Evolutionary conservation across 31 red algal genomes (phyloP).

Genomic region (Odonthalia washingtoniensis): DNA sequence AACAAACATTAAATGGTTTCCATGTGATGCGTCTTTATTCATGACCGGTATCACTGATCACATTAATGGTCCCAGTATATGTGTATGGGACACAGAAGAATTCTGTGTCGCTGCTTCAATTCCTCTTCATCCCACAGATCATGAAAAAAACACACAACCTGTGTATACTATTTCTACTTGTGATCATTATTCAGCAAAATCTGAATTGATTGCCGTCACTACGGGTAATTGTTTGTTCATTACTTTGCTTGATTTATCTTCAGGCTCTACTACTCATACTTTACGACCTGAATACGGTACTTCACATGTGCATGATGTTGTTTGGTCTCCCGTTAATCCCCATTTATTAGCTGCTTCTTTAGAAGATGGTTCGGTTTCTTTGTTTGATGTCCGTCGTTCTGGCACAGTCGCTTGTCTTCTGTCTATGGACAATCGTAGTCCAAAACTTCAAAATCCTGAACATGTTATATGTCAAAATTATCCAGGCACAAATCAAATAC

Average conservation of each 20-base stretch:
- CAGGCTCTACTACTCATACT: slow-evolving; percentile 45
- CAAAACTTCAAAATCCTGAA: not conserved
- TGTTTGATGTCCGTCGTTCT: slow-evolving; percentile 64
- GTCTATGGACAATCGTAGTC: slow-evolving; percentile 7
- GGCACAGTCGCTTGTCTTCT: slow-evolving; percentile 46
- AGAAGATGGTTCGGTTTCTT: slow-evolving; percentile 3
- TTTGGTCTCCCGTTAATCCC: slow-evolving; percentile 50
- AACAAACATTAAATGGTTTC: slow-evolving; percentile 42
- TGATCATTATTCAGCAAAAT: slow-evolving; percentile 2
- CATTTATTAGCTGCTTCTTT: slow-evolving; percentile 20
- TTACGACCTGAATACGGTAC: slow-evolving; percentile 1
- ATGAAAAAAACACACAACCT: not conserved
- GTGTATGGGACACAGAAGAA: slow-evolving; percentile 49
- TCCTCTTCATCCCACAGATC: not conserved
- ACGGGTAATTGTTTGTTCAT: not conserved
- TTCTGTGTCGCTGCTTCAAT: slow-evolving; percentile 16
- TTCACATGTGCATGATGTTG: slow-evolving; percentile 2
- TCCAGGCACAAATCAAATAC: not conserved
- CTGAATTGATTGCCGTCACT: slow-evolving; percentile 38
- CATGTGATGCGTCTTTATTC: slow-evolving; percentile 48
- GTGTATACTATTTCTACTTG: slow-evolving; percentile 36
- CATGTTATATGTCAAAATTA: not conserved
- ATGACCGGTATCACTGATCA: slow-evolving; percentile 22
- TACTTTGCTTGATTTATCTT: slow-evolving; percentile 38
- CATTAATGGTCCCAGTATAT: slow-evolving; percentile 2